Evolutionary conservation across 345 rosid species (phyloP).

Genomic region (Melaleuca alternifolia): DNA sequence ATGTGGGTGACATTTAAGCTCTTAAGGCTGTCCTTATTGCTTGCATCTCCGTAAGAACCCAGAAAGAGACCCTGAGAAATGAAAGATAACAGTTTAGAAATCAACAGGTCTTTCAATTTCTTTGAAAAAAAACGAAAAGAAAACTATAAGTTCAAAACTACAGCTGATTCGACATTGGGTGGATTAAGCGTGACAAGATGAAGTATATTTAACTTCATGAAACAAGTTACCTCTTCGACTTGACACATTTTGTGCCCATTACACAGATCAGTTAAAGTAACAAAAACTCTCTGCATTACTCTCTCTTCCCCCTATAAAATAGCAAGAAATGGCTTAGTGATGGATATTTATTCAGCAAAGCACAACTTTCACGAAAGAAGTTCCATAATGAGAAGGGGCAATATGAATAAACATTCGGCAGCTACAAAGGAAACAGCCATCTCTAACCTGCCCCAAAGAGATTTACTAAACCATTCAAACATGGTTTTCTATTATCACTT

Average conservation of each 20-base stretch:
- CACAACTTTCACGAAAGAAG: not conserved
- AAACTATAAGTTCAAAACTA: not conserved
- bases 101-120: not conserved
- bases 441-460: not conserved
- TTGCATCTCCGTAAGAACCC: conserved; percentile 41
- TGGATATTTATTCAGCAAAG: not conserved
- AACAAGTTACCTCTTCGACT: not conserved
- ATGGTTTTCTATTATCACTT: not conserved
- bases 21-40: conserved; percentile 37
- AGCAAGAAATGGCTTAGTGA: not conserved
- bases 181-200: not conserved
- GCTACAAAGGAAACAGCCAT: not conserved
- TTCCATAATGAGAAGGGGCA: not conserved
- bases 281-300: not conserved
- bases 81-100: not conserved
- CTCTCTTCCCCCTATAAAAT: not conserved
- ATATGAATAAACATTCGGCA: not conserved
- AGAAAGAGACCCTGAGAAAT: conserved; percentile 22
- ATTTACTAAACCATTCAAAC: not conserved
- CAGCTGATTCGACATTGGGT: not conserved
- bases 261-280: not conserved
- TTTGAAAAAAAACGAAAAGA: not conserved
- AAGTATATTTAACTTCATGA: not conserved
- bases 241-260: not conserved
- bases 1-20: conserved; percentile 41